A percentile compares a stretch with the other conserved stretches of the same genome.
phyloP scores from a whole-genome alignment of 768 basidiomycete genomes.

The Collybia nuda region DNA sequence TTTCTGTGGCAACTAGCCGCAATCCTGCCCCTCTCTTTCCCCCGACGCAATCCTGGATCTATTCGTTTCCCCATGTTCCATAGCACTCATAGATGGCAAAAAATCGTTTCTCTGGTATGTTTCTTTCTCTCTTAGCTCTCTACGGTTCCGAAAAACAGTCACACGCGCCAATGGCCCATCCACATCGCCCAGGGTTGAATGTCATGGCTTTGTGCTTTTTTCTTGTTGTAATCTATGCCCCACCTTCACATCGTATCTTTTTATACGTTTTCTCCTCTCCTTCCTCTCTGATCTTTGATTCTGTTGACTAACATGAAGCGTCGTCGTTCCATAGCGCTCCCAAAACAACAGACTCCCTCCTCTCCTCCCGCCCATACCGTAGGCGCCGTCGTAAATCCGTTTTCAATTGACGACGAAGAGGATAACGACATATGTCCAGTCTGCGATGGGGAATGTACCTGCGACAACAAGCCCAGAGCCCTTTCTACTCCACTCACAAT shows the following conservation, averaged over 20 bases:
- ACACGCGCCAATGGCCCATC: slow-evolving; percentile 9
- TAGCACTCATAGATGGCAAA: slow-evolving; percentile 38
- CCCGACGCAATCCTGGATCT: slow-evolving; percentile 39
- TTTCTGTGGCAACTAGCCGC: slow-evolving; percentile 16
- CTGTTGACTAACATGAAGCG: slow-evolving; percentile 11
- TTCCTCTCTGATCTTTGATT: slow-evolving; percentile 1
- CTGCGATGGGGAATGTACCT: slow-evolving; percentile 89
- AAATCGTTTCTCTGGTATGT: slow-evolving; percentile 37
- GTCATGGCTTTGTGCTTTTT: slow-evolving; percentile 5
- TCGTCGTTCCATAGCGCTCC: slow-evolving; percentile 25
- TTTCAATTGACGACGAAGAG: slow-evolving; percentile 59
- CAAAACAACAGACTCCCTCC: slow-evolving; percentile 52
- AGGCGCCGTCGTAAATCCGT: slow-evolving; percentile 41
- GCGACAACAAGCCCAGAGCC: slow-evolving; percentile 47
- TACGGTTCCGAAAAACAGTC: not conserved
- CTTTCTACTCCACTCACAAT: slow-evolving; percentile 31
- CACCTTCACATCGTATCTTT: not conserved
- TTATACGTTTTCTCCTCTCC: not conserved
- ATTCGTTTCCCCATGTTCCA: slow-evolving; percentile 42
- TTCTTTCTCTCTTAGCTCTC: not conserved
- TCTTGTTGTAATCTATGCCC: not conserved
- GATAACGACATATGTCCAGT: slow-evolving; percentile 88
- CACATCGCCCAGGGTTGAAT: slow-evolving; percentile 9
- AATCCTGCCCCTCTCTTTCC: slow-evolving; percentile 4
- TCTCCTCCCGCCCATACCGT: slow-evolving; percentile 71